Conservation (phyloP, 768 basidiomycete species). For the Xerocomellus chrysenteron region DNA sequence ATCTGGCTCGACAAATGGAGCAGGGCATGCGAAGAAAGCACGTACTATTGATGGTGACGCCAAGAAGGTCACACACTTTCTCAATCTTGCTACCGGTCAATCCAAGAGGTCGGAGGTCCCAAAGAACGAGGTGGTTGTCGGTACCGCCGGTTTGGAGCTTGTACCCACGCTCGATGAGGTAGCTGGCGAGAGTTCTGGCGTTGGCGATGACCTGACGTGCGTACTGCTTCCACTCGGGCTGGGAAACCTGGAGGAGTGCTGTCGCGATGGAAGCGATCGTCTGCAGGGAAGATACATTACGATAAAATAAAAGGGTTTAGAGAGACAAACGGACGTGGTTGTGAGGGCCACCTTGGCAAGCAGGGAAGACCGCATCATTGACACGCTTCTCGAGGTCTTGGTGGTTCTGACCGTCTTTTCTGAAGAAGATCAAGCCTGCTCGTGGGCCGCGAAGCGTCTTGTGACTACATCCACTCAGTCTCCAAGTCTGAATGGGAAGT, state of each 20-base stretch:
- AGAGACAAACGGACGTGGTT: slow-evolving; percentile 70
- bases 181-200: slow-evolving; percentile 70
- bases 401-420: slow-evolving; percentile 79
- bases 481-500: background rate
- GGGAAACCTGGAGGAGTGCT: slow-evolving; percentile 84
- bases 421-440: slow-evolving; percentile 98
- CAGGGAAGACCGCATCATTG: slow-evolving; percentile 98
- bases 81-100: slow-evolving; percentile 98
- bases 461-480: slow-evolving; percentile 52
- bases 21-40: slow-evolving; percentile 3
- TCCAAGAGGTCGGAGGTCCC: slow-evolving; percentile 94
- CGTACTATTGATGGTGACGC: slow-evolving; percentile 95
- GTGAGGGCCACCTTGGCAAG: slow-evolving; percentile 99
- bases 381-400: slow-evolving; percentile 94
- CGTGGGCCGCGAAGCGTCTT: slow-evolving; percentile 98
- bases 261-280: slow-evolving; percentile 96
- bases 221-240: slow-evolving; percentile 87
- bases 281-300: slow-evolving; percentile 35
- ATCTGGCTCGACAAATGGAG: background rate
- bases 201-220: slow-evolving; percentile 94
- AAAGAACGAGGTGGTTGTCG: slow-evolving; percentile 96
- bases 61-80: slow-evolving; percentile 95
- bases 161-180: slow-evolving; percentile 80
- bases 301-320: background rate
- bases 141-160: slow-evolving; percentile 96